Evolutionary conservation across 2,329 filamentous ascomycete species (phyloP).

Genomic region (Alternaria viburni): DNA sequence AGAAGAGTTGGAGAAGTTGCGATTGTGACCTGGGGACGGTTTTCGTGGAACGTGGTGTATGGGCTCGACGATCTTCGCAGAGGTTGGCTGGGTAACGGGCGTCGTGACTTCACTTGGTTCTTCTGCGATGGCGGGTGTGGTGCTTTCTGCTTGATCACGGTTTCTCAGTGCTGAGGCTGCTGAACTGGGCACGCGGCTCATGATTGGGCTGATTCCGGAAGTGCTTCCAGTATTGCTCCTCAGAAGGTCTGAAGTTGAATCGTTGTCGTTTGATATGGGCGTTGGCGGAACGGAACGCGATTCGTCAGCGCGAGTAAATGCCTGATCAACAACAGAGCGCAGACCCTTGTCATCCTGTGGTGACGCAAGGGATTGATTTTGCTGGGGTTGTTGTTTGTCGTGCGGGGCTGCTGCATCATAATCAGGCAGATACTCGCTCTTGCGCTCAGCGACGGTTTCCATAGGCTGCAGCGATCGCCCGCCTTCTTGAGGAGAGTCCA

Average conservation of each 20-base stretch:
- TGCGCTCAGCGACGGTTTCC: conserved; percentile 63
- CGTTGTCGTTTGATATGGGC: conserved; percentile 55
- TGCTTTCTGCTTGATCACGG: conserved; percentile 48
- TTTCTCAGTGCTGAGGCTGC: conserved; percentile 46
- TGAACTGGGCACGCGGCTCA: conserved; percentile 61
- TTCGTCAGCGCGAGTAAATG: conserved; percentile 66
- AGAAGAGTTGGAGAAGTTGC: conserved; percentile 48
- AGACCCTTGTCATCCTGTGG: conserved; percentile 35
- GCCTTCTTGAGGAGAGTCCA: conserved; percentile 27
- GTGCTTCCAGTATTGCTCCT: conserved; percentile 69
- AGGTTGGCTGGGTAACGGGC: conserved; percentile 44
- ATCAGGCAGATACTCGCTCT: conserved; percentile 64
- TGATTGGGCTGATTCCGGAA: conserved; percentile 69
- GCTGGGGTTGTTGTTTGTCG: conserved; percentile 12
- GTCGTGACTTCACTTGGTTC: conserved; percentile 53
- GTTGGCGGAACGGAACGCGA: conserved; percentile 60
- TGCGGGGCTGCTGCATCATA: conserved; percentile 20
- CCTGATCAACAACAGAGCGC: conserved; percentile 65
- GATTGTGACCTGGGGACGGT: conserved; percentile 48
- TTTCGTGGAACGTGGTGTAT: conserved; percentile 42
- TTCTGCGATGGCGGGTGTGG: conserved; percentile 63
- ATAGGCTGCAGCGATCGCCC: conserved; percentile 45
- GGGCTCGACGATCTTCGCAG: conserved; percentile 35
- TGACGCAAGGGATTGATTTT: conserved; percentile 20
- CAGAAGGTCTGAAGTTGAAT: conserved; percentile 53